Base-by-base conservation (phyloP, 2,329 filamentous ascomycete genomes). In the Cladosporium velox region DNA sequence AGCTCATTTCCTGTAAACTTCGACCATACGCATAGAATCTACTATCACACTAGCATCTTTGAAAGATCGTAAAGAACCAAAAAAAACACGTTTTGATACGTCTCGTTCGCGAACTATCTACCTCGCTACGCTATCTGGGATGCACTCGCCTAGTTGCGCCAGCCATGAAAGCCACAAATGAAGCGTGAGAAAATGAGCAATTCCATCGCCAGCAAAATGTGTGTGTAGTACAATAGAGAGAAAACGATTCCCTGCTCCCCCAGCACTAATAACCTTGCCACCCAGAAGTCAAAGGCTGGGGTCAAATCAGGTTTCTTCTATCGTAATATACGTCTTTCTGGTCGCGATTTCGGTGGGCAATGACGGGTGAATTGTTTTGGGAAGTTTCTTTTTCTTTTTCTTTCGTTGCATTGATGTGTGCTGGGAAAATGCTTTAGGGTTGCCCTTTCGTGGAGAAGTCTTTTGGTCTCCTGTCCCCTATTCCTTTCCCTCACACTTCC, bases 401-500 rank as follows among this genome's bases (percentile, higher is more conserved):
- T 26, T 35, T 61, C 59, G 26, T 61, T 51, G 44, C 59, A 34
- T 62, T 62, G n/a, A 34, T 54, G 35, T 26, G 35, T 38, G 34
- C 49, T 47, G 41, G 41, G 49, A 54, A 26, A 54, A 58, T 28
- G 55, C 30, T 44, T 7, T 30, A 24, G 35, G 26, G 58, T 59
- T 30, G 58, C 58, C 58, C 58, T 49, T 30, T n/a, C 30, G 30
- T 47, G 59, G 35, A 24, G 38, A 61, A 28, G 26, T 35, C 59
- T 61, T 30, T 51, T 34, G 28, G 34, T 28, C 24, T 47, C 28
- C 12, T 49, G 34, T 44, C 58, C 18, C 24, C 58, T 18, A 32
- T 34, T 10, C n/a, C 41, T 35, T 52, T 41, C 49, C 59, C 60
- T 67, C 58, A 77, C 34, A 2, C n/a, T 62, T 28, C 30, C n/a